Percentiles rank a stretch among this genome's conserved stretches.
These are phyloP conservation scores for Colletotrichum limetticola DNA, from an alignment of 2,329 filamentous ascomycete genomes.

Conservation along the genomic window DNA sequence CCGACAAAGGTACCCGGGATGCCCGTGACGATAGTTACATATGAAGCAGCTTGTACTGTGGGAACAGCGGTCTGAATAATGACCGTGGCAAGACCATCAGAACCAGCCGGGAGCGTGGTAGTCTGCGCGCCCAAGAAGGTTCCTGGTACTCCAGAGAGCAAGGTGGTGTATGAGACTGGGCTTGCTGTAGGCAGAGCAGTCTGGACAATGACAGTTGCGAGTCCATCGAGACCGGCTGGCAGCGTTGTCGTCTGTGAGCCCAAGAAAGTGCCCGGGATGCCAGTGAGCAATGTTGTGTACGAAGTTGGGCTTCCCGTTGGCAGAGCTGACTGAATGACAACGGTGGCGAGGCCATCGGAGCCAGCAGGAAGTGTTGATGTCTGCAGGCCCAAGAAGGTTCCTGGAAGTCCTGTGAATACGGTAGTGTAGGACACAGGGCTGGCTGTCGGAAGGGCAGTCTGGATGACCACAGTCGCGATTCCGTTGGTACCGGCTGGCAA, in stretches of 20 bases:
- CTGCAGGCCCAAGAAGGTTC: neutral
- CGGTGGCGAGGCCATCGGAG: neutral
- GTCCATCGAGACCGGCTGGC: neutral
- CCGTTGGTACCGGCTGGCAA: conserved; percentile 3
- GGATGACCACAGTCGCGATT: conserved; percentile 7
- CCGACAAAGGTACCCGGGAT: conserved; percentile 1
- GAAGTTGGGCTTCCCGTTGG: neutral
- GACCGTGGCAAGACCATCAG: neutral
- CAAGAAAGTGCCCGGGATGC: neutral
- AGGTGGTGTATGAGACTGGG: neutral
- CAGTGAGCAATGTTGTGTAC: neutral
- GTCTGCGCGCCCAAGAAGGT: neutral
- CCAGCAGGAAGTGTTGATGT: neutral
- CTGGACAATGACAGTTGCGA: conserved; percentile 1
- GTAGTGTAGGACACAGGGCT: neutral
- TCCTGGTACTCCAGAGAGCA: neutral
- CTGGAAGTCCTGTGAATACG: neutral
- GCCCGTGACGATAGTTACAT: conserved; percentile 4
- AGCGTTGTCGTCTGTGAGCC: neutral
- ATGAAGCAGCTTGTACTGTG: neutral
- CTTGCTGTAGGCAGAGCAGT: neutral
- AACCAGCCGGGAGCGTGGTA: neutral
- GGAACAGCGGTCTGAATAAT: conserved; percentile 11
- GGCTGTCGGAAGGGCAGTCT: neutral
- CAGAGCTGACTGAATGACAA: conserved; percentile 5